Base-by-base conservation (phyloP, 176 grass and related monocot species). In the Eragrostis curvula region DNA sequence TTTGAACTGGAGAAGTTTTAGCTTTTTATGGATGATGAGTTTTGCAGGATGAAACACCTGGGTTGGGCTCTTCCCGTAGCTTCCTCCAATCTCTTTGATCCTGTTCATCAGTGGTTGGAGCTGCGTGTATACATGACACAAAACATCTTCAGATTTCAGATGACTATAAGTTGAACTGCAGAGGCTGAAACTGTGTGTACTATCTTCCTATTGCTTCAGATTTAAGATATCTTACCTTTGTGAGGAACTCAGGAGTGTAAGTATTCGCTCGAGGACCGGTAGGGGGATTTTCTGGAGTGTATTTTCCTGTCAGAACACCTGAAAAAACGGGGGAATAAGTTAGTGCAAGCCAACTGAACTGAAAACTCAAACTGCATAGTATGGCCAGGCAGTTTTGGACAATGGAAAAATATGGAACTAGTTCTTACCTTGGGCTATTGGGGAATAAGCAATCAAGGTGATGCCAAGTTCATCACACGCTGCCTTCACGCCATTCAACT, bases 61-160 rank as follows among this genome's bases (percentile, higher is more conserved):
- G 68, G 92, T 93, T 77, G 87, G 83, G 61, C 43, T 95, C 83
- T 93, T 98, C 6, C 76, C 83, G 67, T 91, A 98, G 84, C 75
- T 98, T 69, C 70, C 83, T 72, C 96, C 96, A 23, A 98, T 88
- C 72, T 95, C 96, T 76, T 81, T 88, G 17, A 98, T 95, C 84
- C 91, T 90, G 73, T 86, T 86, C 50, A 98, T 79, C 1, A 98
- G 88, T 75, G 96, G 92, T 84, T 98, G 92, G 80, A 98, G 87
- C 96, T 98, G 39, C 50, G n/a, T 24, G 56, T 58, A 4, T 11
- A 20, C 14, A 69, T 16, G 39, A 29, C 43, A 70, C 55, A 25
- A 25, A 39, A 58, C 3, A 42, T 45, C 3, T 79, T 77, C 46
- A 85, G 73, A 40, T 67, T 78, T 68, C 71, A 68, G 48, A 75